Conservation (phyloP, 1,284 basidiomycete genomes). For the Cutaneotrichosporon cyanovorans region DNA sequence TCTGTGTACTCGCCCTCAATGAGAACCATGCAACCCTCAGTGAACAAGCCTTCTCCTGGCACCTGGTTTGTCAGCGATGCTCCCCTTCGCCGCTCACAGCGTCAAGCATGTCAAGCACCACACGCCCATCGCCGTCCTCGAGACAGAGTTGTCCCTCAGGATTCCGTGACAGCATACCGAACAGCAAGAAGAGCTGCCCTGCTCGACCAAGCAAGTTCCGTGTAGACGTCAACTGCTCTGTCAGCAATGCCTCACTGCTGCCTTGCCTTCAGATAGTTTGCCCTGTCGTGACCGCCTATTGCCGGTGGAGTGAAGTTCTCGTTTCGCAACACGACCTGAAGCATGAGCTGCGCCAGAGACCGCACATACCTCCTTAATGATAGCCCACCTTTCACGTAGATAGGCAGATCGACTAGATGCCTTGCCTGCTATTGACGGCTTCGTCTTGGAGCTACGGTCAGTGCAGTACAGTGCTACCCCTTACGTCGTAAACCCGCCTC, state of each 20-base stretch:
- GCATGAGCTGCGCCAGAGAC: not conserved
- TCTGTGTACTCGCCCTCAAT: slow-evolving; percentile 95
- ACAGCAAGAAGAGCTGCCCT: slow-evolving; percentile 81
- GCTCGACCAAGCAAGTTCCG: slow-evolving; percentile 90
- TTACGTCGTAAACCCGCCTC: slow-evolving; percentile 42
- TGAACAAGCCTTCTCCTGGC: slow-evolving; percentile 93
- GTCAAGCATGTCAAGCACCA: slow-evolving; percentile 80
- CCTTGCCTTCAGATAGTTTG: slow-evolving; percentile 72
- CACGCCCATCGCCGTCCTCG: slow-evolving; percentile 87
- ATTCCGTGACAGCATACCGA: slow-evolving; percentile 85
- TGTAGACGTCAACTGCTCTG: slow-evolving; percentile 76
- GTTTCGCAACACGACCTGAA: slow-evolving; percentile 68
- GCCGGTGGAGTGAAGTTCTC: slow-evolving; percentile 95
- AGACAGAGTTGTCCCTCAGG: slow-evolving; percentile 84
- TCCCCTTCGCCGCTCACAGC: slow-evolving; percentile 54
- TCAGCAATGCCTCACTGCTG: not conserved
- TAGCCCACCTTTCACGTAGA: slow-evolving; percentile 70
- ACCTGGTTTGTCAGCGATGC: slow-evolving; percentile 51
- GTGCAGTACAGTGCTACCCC: not conserved
- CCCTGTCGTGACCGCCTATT: slow-evolving; percentile 72
- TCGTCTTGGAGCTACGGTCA: slow-evolving; percentile 44
- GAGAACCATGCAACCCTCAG: slow-evolving; percentile 89
- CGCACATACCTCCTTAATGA: slow-evolving; percentile 64
- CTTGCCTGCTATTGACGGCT: slow-evolving; percentile 64
- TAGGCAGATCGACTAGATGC: slow-evolving; percentile 69